A percentile compares a stretch with the other conserved stretches of the same genome.
Conservation (phyloP, 805 yeast genomes). For the Torulaspora franciscae region DNA sequence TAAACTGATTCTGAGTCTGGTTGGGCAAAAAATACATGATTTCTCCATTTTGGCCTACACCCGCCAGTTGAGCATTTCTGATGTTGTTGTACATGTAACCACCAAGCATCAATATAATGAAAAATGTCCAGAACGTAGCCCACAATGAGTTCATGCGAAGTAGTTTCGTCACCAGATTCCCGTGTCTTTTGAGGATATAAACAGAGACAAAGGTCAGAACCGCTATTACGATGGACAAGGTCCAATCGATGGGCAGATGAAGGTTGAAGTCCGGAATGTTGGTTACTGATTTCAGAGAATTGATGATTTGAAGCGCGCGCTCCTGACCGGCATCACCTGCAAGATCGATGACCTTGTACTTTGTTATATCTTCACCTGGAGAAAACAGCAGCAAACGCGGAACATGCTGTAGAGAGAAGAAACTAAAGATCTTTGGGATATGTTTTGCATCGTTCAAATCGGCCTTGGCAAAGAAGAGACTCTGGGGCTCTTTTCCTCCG, state of each 20-base stretch:
- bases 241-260: conserved; percentile 39
- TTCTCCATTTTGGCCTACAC: conserved; percentile 39
- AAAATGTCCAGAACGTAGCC: conserved; percentile 58
- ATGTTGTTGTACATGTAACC: conserved; percentile 95
- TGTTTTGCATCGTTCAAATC: conserved; percentile 59
- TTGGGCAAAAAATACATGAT: conserved; percentile 50
- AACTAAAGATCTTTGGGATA: conserved; percentile 42
- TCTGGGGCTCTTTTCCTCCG: conserved; percentile 28
- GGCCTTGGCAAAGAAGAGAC: conserved; percentile 65
- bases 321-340: conserved; percentile 36
- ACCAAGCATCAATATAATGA: conserved; percentile 67
- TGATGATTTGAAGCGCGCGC: conserved; percentile 33
- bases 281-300: conserved; percentile 25
- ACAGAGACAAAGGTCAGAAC: conserved; percentile 38
- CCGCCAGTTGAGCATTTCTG: conserved; percentile 57
- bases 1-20: conserved; percentile 75
- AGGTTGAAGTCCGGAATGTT: conserved; percentile 30
- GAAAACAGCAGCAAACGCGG: conserved; percentile 67
- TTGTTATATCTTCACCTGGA: conserved; percentile 44
- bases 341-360: conserved; percentile 30
- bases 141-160: conserved; percentile 57
- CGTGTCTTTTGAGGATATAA: conserved; percentile 32
- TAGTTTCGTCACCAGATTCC: conserved; percentile 38
- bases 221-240: conserved; percentile 33
- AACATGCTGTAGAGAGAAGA: conserved; percentile 56